These are phyloP conservation scores for Falciphora oryzae DNA, from an alignment of 2,329 filamentous ascomycete genomes.

Conservation along the genomic window DNA sequence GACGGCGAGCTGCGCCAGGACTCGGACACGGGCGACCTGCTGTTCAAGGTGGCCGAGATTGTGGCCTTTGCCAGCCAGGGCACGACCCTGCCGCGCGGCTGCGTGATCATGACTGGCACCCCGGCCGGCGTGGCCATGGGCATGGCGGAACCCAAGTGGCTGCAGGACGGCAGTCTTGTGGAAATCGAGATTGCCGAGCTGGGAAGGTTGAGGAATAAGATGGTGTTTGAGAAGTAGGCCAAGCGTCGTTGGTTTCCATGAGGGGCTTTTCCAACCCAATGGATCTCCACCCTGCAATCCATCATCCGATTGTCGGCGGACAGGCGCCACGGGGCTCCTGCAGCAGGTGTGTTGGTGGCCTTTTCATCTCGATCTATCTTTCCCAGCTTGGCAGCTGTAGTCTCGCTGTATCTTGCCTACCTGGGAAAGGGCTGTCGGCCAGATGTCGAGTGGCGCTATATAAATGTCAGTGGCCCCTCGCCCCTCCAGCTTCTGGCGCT, in stretches of 20 bases:
- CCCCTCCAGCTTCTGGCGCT: no score
- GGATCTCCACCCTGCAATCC: no score
- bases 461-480: neutral
- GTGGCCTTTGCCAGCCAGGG: constrained; percentile 38
- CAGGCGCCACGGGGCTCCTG: neutral
- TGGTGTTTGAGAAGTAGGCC: constrained; percentile 25
- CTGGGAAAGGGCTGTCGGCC: neutral
- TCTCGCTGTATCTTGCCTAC: neutral
- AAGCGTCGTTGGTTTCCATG: no score
- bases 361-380: neutral
- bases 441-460: neutral
- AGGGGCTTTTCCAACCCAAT: no score
- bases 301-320: no score
- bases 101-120: constrained; percentile 38
- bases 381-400: neutral
- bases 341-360: neutral
- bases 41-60: constrained; percentile 43
- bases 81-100: constrained; percentile 33
- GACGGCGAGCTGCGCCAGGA: constrained; percentile 12
- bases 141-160: constrained; percentile 26
- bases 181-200: constrained; percentile 38
- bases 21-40: constrained; percentile 32
- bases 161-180: constrained; percentile 35
- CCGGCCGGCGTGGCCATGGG: constrained; percentile 34
- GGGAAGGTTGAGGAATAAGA: constrained; percentile 35